Base-by-base conservation (phyloP, 495 filamentous ascomycete genomes). In the Daldinia grandis region DNA sequence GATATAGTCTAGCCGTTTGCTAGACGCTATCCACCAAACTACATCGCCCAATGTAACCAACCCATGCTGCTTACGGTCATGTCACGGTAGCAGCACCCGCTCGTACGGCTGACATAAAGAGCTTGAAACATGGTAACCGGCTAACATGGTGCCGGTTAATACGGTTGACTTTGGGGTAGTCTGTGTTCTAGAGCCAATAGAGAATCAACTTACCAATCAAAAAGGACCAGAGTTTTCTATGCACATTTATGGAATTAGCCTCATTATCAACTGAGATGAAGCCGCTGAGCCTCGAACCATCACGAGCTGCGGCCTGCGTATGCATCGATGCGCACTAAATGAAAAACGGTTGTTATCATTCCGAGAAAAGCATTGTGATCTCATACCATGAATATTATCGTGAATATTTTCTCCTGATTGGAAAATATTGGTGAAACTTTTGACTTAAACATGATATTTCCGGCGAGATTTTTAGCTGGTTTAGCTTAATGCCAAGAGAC, bases 1-100 rank as follows among this genome's bases (percentile, higher is more conserved):
- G 21, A 62, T 53, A 50, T 38, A 47, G 5, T 9, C 53, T 31
- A 28, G 7, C 9, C 44, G 19, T 54, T 38, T 38, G 58, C 58
- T 58, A 53, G 62, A 8, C 5, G 17, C 15, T 50, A 35, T 25
- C 12, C 19, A 37, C 38, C 42, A 24, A 12, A 19, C 47, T 21
- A 38, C 17, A 28, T 25, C 27, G 12, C 25, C 3, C 40, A 58
- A 58, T 64, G 40, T 49, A 64, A 64, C 51, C 53, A 64, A 64
- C 51, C 53, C 25, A 14, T 53, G 53, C 40, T 53, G 35, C 53
- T 58, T 24, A 40, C 19, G n/a, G 30, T 19, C 28, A 56, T 58
- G 38, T 58, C 30, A 49, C 8, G 28, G 53, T 58, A n/a, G 21
- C 19, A 49, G 15, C 14, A 12, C 14, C 4, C 24, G 33, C 10